Percentiles rank a stretch among this genome's conserved stretches.
phyloP scores from a whole-genome alignment of 163 green algal genomes.

The Scenedesmus sp. region DNA sequence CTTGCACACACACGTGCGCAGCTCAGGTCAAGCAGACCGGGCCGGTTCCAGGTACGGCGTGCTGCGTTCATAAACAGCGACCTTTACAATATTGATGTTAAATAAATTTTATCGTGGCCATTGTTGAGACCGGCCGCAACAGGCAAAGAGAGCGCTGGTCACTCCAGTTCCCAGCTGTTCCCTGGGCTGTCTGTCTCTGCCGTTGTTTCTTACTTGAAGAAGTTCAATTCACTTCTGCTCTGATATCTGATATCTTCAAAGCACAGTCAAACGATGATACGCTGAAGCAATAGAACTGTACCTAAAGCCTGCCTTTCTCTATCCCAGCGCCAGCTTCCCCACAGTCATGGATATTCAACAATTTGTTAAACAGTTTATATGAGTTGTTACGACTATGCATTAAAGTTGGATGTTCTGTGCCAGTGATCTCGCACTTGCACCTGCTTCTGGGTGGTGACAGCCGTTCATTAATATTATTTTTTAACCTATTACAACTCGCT shows the following conservation, averaged over 20 bases:
- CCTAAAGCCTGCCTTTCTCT: too few species aligned
- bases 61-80: too few species aligned
- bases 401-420: not conserved
- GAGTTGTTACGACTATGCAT: not conserved
- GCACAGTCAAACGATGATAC: too few species aligned
- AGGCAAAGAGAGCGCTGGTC: not conserved
- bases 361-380: not conserved
- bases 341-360: not conserved
- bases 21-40: too few species aligned
- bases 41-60: too few species aligned
- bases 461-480: not conserved
- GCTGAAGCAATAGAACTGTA: too few species aligned
- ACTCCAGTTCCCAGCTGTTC: not conserved
- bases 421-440: slow-evolving; percentile 1
- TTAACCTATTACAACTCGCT: not conserved
- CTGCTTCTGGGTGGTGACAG: not conserved
- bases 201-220: not conserved
- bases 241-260: not conserved
- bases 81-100: too few species aligned
- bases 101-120: too few species aligned
- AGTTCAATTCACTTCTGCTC: not conserved
- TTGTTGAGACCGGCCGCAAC: not conserved
- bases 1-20: too few species aligned
- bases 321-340: too few species aligned
- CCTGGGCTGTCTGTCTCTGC: not conserved